Conservation (phyloP, 2,329 filamentous ascomycete species). For the Trichothecium sympodiale region DNA sequence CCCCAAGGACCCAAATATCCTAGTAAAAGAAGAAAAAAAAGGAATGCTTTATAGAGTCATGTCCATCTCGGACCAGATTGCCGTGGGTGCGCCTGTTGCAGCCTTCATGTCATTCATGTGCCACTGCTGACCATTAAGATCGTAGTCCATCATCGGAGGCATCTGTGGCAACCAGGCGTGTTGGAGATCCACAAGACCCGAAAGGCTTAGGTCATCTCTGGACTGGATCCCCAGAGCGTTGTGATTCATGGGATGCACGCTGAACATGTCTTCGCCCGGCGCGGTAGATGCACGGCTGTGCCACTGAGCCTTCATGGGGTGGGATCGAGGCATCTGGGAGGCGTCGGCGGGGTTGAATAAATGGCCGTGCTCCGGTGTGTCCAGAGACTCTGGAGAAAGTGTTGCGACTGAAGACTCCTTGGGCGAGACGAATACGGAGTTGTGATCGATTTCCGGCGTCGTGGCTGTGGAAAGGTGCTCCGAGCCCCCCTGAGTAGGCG, state of each 20-base stretch:
- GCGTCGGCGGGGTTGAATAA: neutral
- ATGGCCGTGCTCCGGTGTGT: neutral
- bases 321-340: constrained; percentile 11
- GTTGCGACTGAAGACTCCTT: constrained; percentile 7
- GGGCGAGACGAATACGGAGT: constrained; percentile 5
- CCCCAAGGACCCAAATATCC: too few species aligned
- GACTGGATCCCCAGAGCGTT: constrained; percentile 8
- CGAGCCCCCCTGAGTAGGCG: neutral
- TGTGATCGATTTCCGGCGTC: constrained; percentile 1
- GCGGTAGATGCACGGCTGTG: constrained; percentile 3
- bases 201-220: constrained; percentile 12
- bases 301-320: constrained; percentile 14
- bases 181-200: constrained; percentile 13
- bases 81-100: constrained; percentile 7
- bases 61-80: constrained; percentile 9
- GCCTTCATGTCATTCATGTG: constrained; percentile 13
- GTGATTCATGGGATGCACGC: constrained; percentile 8
- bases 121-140: constrained; percentile 15
- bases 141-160: constrained; percentile 17
- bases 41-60: constrained; percentile 3
- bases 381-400: neutral
- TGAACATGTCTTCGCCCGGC: constrained; percentile 11
- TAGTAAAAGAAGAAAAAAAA: neutral
- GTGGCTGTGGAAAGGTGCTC: constrained; percentile 3
- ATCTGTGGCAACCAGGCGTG: constrained; percentile 17